A percentile compares a stretch with the other conserved stretches of the same genome.
Evolutionary conservation across 1,284 basidiomycete species (phyloP).

Genomic region (Cutaneotrichosporon sp.): DNA sequence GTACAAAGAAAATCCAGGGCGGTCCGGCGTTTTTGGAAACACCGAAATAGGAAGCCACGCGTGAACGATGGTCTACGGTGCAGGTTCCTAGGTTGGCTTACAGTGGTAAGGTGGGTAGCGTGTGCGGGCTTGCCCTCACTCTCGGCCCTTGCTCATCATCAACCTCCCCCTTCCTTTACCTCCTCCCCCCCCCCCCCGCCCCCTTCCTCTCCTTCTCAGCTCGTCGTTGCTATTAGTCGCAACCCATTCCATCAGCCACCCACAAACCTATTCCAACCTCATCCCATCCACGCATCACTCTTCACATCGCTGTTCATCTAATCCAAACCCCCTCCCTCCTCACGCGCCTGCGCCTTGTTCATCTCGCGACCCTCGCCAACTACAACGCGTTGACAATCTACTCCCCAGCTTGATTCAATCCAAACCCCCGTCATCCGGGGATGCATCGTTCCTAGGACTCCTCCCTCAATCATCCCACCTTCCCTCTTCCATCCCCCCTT

Average conservation of each 20-base stretch:
- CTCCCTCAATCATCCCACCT: slow-evolving; percentile 12
- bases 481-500: slow-evolving; percentile 15
- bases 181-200: neutral
- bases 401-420: slow-evolving; percentile 10
- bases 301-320: slow-evolving; percentile 6
- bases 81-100: too few relatives aligned
- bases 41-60: neutral
- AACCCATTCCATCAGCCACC: neutral
- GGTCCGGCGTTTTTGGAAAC: slow-evolving; percentile 5
- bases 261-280: neutral
- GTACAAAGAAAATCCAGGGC: neutral
- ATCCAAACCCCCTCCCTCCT: slow-evolving; percentile 1
- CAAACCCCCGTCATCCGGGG: slow-evolving; percentile 17
- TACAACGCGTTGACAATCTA: slow-evolving; percentile 2
- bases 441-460: slow-evolving; percentile 19
- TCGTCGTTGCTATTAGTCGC: neutral
- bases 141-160: too few relatives aligned
- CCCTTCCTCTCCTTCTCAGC: neutral
- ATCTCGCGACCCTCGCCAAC: neutral
- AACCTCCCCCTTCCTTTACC: neutral
- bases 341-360: neutral
- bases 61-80: too few relatives aligned
- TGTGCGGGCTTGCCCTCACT: too few relatives aligned
- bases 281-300: neutral
- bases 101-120: too few relatives aligned